Conservation (phyloP, 2,329 filamentous ascomycete species). For the Zymoseptoria brevis region DNA sequence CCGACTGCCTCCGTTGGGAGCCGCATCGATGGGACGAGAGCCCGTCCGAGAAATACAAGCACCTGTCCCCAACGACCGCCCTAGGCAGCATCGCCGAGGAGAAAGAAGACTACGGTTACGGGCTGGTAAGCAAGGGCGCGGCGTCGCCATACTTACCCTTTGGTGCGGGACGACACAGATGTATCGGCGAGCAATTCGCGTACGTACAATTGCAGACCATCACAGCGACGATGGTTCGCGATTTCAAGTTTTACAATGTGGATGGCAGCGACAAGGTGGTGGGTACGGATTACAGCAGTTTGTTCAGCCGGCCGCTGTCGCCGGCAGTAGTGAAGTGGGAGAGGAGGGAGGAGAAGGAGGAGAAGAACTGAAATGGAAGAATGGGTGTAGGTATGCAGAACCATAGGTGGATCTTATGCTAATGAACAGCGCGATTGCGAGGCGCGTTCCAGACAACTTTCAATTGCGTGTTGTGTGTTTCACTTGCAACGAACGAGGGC, state of each 20-base stretch:
- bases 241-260: constrained; percentile 71
- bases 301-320: constrained; percentile 40
- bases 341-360: constrained; percentile 43
- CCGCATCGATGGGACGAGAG: constrained; percentile 80
- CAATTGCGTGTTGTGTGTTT: too few relatives aligned
- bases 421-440: too few relatives aligned
- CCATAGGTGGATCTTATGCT: too few relatives aligned
- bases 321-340: constrained; percentile 63
- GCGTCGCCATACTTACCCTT: constrained; percentile 89
- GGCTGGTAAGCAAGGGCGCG: constrained; percentile 83
- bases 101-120: constrained; percentile 90
- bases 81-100: constrained; percentile 38
- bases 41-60: constrained; percentile 35
- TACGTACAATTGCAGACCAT: constrained; percentile 89
- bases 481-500: too few relatives aligned
- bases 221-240: constrained; percentile 63
- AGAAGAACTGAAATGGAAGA: not conserved
- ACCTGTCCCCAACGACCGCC: constrained; percentile 22
- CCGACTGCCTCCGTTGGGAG: constrained; percentile 74
- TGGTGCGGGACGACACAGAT: constrained; percentile 83
- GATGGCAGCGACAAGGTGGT: constrained; percentile 63
- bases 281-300: constrained; percentile 57
- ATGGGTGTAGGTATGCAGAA: too few relatives aligned
- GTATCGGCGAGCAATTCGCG: constrained; percentile 95
- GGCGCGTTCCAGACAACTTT: too few relatives aligned